These are phyloP conservation scores for Tetrahymena thermophila DNA, from an alignment of 73 alveolate species.

Conservation along the genomic window DNA sequence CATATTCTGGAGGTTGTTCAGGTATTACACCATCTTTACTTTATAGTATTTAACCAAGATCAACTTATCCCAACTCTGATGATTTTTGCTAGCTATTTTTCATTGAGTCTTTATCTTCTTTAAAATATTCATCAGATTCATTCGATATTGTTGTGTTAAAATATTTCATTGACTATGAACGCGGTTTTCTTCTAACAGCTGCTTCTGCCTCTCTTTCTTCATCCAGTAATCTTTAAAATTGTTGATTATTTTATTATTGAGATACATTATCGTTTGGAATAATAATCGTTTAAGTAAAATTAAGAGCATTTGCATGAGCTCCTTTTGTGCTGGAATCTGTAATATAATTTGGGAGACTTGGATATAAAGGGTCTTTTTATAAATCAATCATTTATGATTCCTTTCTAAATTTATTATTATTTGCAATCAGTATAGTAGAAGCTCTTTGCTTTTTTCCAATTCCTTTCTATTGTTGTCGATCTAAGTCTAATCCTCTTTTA, in stretches of 20 bases:
- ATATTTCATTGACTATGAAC: neutral
- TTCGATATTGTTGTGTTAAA: neutral
- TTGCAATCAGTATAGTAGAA: neutral
- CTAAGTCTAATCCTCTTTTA: neutral
- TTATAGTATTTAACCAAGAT: neutral
- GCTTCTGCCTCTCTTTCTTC: neutral
- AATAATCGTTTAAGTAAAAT: neutral
- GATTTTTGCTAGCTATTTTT: neutral
- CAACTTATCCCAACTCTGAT: neutral
- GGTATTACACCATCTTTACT: neutral
- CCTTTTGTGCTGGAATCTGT: neutral
- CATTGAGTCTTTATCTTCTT: neutral
- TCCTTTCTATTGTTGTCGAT: neutral
- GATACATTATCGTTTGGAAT: neutral
- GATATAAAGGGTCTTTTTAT: neutral
- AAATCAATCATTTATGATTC: neutral
- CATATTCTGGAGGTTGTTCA: neutral
- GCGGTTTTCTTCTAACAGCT: neutral
- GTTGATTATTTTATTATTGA: neutral
- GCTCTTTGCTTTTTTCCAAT: neutral
- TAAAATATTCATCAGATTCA: neutral
- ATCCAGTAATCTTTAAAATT: neutral
- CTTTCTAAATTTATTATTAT: neutral
- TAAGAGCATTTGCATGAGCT: neutral
- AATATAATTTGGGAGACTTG: neutral